Conservation (phyloP, 2,329 filamentous ascomycete genomes). For the Calonectria pteridis region DNA sequence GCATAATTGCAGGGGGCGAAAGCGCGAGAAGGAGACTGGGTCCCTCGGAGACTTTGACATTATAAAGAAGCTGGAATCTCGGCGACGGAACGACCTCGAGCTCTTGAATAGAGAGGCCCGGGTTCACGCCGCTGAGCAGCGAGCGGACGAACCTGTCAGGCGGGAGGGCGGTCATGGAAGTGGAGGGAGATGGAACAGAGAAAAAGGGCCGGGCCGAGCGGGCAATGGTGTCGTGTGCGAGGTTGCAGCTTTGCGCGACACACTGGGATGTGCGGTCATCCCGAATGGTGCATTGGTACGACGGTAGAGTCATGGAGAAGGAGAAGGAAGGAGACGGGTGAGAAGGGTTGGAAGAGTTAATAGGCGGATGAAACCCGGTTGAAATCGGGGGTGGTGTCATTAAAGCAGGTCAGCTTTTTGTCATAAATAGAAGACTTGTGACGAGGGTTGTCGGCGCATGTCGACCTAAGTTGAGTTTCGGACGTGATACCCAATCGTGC, state of each 20-base stretch:
- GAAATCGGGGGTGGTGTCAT: conserved; percentile 16
- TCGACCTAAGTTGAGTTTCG: conserved; percentile 19
- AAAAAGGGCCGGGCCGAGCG: conserved; percentile 42
- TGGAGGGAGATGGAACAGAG: conserved; percentile 34
- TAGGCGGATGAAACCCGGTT: background rate
- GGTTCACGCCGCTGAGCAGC: conserved; percentile 40
- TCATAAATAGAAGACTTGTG: conserved; percentile 14
- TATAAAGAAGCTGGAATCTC: conserved; percentile 57
- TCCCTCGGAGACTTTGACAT: conserved; percentile 57
- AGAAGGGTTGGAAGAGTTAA: conserved; percentile 17
- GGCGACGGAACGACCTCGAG: conserved; percentile 50
- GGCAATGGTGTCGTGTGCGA: conserved; percentile 42
- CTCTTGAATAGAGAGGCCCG: conserved; percentile 40
- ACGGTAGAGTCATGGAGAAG: conserved; percentile 41
- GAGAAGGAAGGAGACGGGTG: conserved; percentile 13
- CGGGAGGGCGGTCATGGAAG: conserved; percentile 39
- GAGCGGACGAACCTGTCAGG: conserved; percentile 43
- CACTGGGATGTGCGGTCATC: conserved; percentile 43
- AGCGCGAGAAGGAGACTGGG: conserved; percentile 57
- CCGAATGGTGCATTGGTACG: conserved; percentile 46
- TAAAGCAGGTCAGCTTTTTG: conserved; percentile 14
- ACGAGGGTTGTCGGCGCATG: conserved; percentile 26
- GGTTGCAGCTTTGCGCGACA: conserved; percentile 43
- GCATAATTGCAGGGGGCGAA: conserved; percentile 56
- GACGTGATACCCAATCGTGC: conserved; percentile 16